Evolutionary conservation across 257 asterid species (phyloP).

Genomic region (Scutellaria minor): DNA sequence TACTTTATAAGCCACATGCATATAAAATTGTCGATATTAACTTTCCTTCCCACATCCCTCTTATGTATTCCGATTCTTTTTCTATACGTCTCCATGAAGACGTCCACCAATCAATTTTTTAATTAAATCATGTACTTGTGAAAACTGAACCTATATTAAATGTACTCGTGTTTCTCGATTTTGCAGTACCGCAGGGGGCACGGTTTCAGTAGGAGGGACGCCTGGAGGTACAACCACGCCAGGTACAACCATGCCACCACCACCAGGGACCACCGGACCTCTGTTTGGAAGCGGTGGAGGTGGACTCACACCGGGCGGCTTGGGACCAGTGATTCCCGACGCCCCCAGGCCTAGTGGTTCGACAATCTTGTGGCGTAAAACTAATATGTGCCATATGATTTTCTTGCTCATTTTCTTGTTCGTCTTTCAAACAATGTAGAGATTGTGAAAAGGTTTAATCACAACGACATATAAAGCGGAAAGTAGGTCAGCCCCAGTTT

Average conservation of each 20-base stretch:
- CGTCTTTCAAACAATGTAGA: constrained; percentile 34
- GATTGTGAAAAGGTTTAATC: neutral
- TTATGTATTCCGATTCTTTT: neutral
- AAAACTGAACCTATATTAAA: too few species aligned
- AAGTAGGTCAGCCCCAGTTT: constrained; percentile 53
- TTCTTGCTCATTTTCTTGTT: constrained; percentile 40
- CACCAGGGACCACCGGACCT: constrained; percentile 47
- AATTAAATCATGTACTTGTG: too few species aligned
- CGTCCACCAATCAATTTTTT: too few species aligned
- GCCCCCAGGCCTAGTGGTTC: constrained; percentile 44
- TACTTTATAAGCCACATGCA: neutral
- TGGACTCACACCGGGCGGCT: constrained; percentile 52
- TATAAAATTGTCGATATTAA: neutral
- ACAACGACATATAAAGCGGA: constrained; percentile 12
- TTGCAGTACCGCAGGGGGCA: constrained; percentile 70
- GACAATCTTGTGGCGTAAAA: constrained; percentile 10
- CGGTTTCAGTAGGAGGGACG: constrained; percentile 37
- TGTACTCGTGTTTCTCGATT: neutral
- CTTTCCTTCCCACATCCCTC: neutral
- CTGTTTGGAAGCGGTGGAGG: constrained; percentile 44
- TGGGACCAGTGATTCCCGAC: constrained; percentile 42
- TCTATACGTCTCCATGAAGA: neutral
- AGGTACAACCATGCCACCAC: constrained; percentile 40
- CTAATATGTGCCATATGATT: constrained; percentile 25
- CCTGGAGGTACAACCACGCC: constrained; percentile 41